Evolutionary conservation across 352 stramenopile genomes (phyloP).

Genomic region (Phytophthora pini): DNA sequence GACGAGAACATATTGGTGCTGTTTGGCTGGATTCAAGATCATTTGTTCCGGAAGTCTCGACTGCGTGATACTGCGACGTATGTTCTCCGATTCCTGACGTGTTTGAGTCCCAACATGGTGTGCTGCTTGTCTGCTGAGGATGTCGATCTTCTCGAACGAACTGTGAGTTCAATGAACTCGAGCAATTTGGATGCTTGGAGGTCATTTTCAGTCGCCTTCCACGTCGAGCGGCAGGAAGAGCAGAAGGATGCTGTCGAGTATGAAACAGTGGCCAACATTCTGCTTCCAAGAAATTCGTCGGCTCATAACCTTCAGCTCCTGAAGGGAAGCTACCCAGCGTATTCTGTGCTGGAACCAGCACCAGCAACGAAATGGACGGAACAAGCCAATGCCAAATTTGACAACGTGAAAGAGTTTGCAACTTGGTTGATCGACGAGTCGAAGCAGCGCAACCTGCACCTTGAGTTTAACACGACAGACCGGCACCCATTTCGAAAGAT

Average conservation of each 20-base stretch:
- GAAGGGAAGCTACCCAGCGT: constrained; percentile 49
- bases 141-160: constrained; percentile 31
- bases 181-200: constrained; percentile 47
- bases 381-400: constrained; percentile 9
- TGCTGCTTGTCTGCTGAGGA: constrained; percentile 58
- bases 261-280: constrained; percentile 11
- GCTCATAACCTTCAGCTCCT: constrained; percentile 23
- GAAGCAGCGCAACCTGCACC: constrained; percentile 20
- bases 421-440: constrained; percentile 32
- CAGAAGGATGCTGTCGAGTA: constrained; percentile 52
- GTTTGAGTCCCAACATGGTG: constrained; percentile 53
- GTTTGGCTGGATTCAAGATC: constrained; percentile 68
- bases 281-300: not conserved
- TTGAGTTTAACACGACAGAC: constrained; percentile 9
- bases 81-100: constrained; percentile 70
- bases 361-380: constrained; percentile 31
- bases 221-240: constrained; percentile 59
- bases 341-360: constrained; percentile 33
- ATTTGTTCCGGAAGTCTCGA: constrained; percentile 43
- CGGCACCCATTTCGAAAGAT: too few relatives aligned
- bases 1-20: constrained; percentile 40
- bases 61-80: constrained; percentile 75
- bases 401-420: constrained; percentile 21
- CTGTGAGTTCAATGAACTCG: constrained; percentile 24
- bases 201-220: constrained; percentile 50